These are phyloP conservation scores for Sporothrix protearum DNA, from an alignment of 2,329 filamentous ascomycete genomes.

Conservation along the genomic window DNA sequence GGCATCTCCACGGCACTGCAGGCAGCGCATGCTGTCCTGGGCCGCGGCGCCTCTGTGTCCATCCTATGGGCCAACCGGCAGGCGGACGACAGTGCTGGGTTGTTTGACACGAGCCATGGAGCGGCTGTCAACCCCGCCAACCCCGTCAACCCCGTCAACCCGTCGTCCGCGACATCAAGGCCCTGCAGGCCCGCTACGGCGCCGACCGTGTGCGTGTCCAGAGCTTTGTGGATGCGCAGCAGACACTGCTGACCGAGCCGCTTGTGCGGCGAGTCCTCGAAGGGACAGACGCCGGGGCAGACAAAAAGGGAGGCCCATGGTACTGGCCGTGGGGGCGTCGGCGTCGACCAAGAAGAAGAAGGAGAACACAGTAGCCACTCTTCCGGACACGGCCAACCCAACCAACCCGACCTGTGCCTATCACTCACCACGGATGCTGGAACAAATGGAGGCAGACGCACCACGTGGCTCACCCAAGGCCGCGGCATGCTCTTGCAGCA, in stretches of 20 bases:
- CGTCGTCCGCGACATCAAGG: constrained; percentile 61
- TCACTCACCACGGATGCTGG: constrained; percentile 8
- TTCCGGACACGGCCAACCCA: background rate
- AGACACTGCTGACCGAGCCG: constrained; percentile 57
- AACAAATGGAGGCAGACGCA: constrained; percentile 1
- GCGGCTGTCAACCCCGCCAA: constrained; percentile 32
- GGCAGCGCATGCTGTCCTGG: constrained; percentile 61
- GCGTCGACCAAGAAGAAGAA: too few relatives aligned
- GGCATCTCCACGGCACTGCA: constrained; percentile 89
- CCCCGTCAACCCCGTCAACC: too few relatives aligned
- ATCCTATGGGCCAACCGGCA: constrained; percentile 80
- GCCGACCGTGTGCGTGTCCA: constrained; percentile 59
- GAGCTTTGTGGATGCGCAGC: constrained; percentile 81
- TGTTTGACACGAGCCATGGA: constrained; percentile 39
- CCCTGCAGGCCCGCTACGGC: constrained; percentile 58
- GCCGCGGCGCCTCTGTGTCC: constrained; percentile 46
- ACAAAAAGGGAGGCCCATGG: background rate
- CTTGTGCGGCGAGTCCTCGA: constrained; percentile 39
- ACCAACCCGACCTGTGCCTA: constrained; percentile 18
- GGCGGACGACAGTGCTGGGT: constrained; percentile 60
- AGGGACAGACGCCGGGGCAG: background rate
- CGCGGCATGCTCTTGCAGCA: constrained; percentile 28
- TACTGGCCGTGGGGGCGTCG: constrained; percentile 27
- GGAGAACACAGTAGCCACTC: background rate
- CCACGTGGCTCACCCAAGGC: constrained; percentile 28